phyloP scores from a whole-genome alignment of 1,139 yeast species.

The Sugiyamaella castrensis region DNA sequence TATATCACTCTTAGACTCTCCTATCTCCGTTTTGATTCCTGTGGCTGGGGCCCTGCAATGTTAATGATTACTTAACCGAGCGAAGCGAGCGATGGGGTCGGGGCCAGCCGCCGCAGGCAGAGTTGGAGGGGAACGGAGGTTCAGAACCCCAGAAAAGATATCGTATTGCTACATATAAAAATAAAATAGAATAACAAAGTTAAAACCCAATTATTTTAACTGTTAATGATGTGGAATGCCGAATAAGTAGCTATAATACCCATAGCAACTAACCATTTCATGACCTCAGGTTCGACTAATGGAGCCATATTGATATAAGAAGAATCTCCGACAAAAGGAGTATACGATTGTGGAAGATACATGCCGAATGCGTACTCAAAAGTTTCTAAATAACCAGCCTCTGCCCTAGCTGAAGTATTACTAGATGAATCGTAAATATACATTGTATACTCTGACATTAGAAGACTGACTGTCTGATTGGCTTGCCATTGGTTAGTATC shows the following conservation, averaged over 20 bases:
- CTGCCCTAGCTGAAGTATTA: conserved; percentile 30
- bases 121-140: too few relatives aligned
- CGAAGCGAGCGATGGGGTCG: too few relatives aligned
- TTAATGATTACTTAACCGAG: too few relatives aligned
- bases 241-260: conserved; percentile 15
- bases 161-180: background rate
- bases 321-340: conserved; percentile 33
- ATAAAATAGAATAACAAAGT: background rate
- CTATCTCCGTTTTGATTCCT: too few relatives aligned
- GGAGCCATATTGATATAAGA: conserved; percentile 24
- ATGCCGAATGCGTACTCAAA: conserved; percentile 37
- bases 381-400: conserved; percentile 38
- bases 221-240: conserved; percentile 18
- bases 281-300: conserved; percentile 20
- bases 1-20: too few relatives aligned
- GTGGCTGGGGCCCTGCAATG: too few relatives aligned
- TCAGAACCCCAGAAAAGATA: background rate
- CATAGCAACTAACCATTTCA: conserved; percentile 25
- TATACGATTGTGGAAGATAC: conserved; percentile 39
- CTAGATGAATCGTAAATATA: conserved; percentile 37
- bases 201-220: too few relatives aligned
- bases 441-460: conserved; percentile 40
- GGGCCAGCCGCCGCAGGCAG: too few relatives aligned
- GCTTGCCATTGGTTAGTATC: conserved; percentile 37
- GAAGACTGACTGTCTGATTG: conserved; percentile 24